Conservation (phyloP, 2,329 filamentous ascomycete species). For the Exophiala sp. region DNA sequence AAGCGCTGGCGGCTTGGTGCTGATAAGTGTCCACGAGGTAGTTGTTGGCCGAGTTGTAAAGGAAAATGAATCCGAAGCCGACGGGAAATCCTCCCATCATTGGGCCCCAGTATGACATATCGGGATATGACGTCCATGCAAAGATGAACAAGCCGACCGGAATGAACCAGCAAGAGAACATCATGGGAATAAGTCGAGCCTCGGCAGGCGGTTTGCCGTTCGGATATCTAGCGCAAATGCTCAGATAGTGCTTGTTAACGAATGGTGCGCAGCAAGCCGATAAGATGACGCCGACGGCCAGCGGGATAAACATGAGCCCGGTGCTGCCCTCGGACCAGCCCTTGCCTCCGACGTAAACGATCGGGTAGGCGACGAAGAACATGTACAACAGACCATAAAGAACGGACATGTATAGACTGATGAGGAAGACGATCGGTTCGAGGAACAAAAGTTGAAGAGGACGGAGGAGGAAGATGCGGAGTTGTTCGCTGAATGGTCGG, state of each 20-base stretch:
- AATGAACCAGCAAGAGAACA: slow-evolving; percentile 70
- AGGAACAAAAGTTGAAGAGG: slow-evolving; percentile 82
- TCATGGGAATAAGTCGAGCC: slow-evolving; percentile 76
- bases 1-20: slow-evolving; percentile 75
- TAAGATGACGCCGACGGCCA: slow-evolving; percentile 69
- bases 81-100: slow-evolving; percentile 67
- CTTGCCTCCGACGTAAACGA: slow-evolving; percentile 75
- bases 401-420: slow-evolving; percentile 81
- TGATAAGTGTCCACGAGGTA: slow-evolving; percentile 80
- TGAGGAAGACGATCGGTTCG: slow-evolving; percentile 80
- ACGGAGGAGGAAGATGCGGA: slow-evolving; percentile 71
- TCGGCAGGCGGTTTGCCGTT: slow-evolving; percentile 74
- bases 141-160: slow-evolving; percentile 65
- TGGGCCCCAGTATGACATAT: slow-evolving; percentile 68
- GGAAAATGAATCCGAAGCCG: slow-evolving; percentile 78
- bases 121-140: slow-evolving; percentile 59
- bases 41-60: slow-evolving; percentile 76
- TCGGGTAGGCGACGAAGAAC: slow-evolving; percentile 53
- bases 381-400: slow-evolving; percentile 59
- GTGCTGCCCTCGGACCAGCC: slow-evolving; percentile 70
- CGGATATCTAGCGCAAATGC: slow-evolving; percentile 54
- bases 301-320: slow-evolving; percentile 81
- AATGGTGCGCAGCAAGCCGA: slow-evolving; percentile 66
- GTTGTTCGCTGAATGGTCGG: slow-evolving; percentile 64
- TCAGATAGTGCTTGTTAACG: slow-evolving; percentile 79